Evolutionary conservation across 176 grass and related monocot genomes (phyloP).

Genomic region (Eleusine coracana): DNA sequence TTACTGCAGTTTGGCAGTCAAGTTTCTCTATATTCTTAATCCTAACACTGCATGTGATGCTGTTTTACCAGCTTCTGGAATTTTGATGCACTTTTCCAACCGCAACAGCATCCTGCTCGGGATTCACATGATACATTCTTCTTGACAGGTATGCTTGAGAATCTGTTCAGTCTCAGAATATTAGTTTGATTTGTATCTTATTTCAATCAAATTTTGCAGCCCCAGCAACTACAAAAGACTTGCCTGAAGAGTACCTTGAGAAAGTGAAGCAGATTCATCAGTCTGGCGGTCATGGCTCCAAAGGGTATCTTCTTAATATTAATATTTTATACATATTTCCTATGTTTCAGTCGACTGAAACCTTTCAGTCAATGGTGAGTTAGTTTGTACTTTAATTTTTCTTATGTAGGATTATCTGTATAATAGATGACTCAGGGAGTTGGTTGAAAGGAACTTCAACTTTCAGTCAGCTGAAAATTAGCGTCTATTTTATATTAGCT

Average conservation of each 20-base stretch:
- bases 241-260: slow-evolving; percentile 91
- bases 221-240: slow-evolving; percentile 59
- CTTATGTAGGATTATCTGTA: too few relatives aligned
- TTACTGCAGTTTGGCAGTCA: not conserved
- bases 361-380: too few relatives aligned
- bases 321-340: not conserved
- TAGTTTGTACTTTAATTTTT: too few relatives aligned
- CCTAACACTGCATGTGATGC: not conserved
- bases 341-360: too few relatives aligned
- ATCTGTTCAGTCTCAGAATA: slow-evolving; percentile 6
- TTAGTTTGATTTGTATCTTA: not conserved
- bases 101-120: slow-evolving; percentile 97
- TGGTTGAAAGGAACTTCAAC: too few relatives aligned
- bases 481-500: slow-evolving; percentile 6
- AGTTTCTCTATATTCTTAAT: slow-evolving; percentile 11
- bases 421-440: too few relatives aligned
- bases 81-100: slow-evolving; percentile 95
- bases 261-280: slow-evolving; percentile 88
- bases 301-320: slow-evolving; percentile 62
- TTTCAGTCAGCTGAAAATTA: too few relatives aligned
- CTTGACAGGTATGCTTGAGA: slow-evolving; percentile 57
- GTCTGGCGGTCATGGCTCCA: slow-evolving; percentile 85
- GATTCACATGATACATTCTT: slow-evolving; percentile 99
- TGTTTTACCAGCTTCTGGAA: slow-evolving; percentile 86
- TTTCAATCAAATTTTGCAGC: slow-evolving; percentile 46